Evolutionary conservation across 1,139 yeast species (phyloP), one percentile per base, ranked within the genome.

Genomic region (Debaryomycetaceae sp.): DNA sequence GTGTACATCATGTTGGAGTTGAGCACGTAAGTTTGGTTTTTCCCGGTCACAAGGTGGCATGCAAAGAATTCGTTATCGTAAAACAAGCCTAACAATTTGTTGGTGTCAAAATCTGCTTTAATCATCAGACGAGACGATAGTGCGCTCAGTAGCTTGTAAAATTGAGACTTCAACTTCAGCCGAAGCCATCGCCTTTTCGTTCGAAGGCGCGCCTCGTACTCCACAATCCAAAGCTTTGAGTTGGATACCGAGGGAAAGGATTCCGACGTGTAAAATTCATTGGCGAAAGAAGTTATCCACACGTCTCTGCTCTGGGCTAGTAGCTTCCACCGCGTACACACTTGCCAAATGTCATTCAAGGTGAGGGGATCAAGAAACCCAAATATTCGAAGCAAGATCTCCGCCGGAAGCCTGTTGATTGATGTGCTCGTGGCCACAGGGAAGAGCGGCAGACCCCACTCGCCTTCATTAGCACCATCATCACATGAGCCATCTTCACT

Each of bases 271-370:
- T 69, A 63, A 41, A 72, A 72, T 33, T 62, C 63, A 16, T 61
- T 46, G 16, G 57, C 53, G 44, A 81, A 78, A 14, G 81, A 64
- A 33, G 65, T 66, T 44, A 67, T 66, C 89, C 89, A 81, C 5
- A 80, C 65, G 30, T 68, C 70, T 38, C 72, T 72, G 46, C 79
- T 80, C 37, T 66, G 65, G 4, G 78, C 67, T 4, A 77, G 62
- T 27, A 48, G 45, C 35, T 70, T 54, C 72, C 85, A 75, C 13
- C 58, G 48, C 25, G 55, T 64, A 43, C 85, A 78, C 3, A 80
- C 82, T 26, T 65, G 53, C 18, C 78, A 63, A 13, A 77, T 48
- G 16, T 56, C 55, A 32, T 61, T 57, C 25, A 81, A 58, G 30
- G 79, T 76, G 9, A 60, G 49, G 3, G 81, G 75, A 31, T 78